Conservation (phyloP, 805 yeast species). For the Spathaspora gorwiae region DNA sequence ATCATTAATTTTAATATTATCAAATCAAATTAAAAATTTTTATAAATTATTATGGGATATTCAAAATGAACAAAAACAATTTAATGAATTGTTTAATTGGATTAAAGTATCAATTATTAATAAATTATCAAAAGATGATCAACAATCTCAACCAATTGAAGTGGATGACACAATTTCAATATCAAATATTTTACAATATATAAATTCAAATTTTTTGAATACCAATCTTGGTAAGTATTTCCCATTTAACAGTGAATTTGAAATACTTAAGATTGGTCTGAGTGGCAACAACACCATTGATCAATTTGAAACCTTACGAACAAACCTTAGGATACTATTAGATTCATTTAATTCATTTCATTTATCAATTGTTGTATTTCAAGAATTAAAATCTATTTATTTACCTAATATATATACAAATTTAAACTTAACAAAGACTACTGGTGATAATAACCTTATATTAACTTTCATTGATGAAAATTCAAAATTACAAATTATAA, state of each 20-base stretch:
- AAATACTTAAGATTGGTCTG: too few species aligned
- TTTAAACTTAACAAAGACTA: not conserved
- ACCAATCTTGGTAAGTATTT: slow-evolving; percentile 18
- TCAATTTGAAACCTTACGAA: too few species aligned
- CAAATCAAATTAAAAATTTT: slow-evolving; percentile 23
- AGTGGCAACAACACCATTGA: too few species aligned
- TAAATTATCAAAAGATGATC: slow-evolving; percentile 30
- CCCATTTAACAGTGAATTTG: not conserved
- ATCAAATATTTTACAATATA: slow-evolving; percentile 20
- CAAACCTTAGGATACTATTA: too few species aligned
- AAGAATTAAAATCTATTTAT: not conserved
- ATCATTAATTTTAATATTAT: slow-evolving; percentile 6
- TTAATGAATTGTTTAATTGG: slow-evolving; percentile 46
- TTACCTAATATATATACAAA: slow-evolving; percentile 1
- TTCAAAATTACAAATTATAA: slow-evolving; percentile 3
- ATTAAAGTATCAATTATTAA: slow-evolving; percentile 30
- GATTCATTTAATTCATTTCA: slow-evolving; percentile 1
- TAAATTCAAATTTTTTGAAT: slow-evolving; percentile 18
- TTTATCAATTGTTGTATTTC: slow-evolving; percentile 1
- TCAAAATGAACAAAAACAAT: slow-evolving; percentile 43
- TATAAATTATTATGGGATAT: slow-evolving; percentile 39
- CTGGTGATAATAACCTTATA: not conserved
- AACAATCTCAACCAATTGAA: slow-evolving; percentile 12
- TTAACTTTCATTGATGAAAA: slow-evolving; percentile 1
- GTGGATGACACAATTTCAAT: slow-evolving; percentile 8